phyloP scores from a whole-genome alignment of 2,329 filamentous ascomycete genomes.

The Epichloe sp. region DNA sequence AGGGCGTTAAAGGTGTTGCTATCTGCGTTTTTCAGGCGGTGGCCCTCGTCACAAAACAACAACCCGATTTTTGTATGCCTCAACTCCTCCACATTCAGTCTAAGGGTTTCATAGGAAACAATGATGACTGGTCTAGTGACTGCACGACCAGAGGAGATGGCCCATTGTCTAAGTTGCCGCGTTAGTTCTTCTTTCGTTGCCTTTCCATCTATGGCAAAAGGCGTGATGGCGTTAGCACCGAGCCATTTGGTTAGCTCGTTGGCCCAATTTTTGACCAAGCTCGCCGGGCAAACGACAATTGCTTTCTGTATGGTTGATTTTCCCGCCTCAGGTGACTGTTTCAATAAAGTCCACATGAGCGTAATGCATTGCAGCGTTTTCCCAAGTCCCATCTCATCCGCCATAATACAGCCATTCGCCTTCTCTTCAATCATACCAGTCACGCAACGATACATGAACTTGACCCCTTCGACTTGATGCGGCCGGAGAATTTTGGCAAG shows the following conservation, averaged over 20 bases:
- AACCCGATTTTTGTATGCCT: conserved; percentile 83
- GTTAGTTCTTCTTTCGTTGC: conserved; percentile 88
- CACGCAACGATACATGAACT: conserved; percentile 89
- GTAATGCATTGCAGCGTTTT: conserved; percentile 97
- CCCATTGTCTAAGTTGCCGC: conserved; percentile 86
- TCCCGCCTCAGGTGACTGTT: conserved; percentile 91
- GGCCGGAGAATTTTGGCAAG: conserved; percentile 83
- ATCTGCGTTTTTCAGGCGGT: conserved; percentile 92
- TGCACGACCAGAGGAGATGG: conserved; percentile 76
- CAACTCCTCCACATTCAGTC: conserved; percentile 80
- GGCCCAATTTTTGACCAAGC: conserved; percentile 94
- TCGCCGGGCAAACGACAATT: conserved; percentile 92
- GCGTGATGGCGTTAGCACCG: conserved; percentile 76
- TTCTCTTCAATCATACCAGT: conserved; percentile 92
- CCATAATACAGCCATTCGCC: conserved; percentile 97
- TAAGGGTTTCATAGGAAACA: conserved; percentile 91
- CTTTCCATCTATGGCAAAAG: conserved; percentile 95
- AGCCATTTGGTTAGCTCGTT: conserved; percentile 97
- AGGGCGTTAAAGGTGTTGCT: conserved; percentile 89
- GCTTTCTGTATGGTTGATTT: conserved; percentile 91
- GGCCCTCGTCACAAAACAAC: conserved; percentile 90
- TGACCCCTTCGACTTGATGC: conserved; percentile 96
- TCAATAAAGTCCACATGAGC: conserved; percentile 90
- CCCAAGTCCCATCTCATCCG: conserved; percentile 95
- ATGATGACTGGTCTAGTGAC: conserved; percentile 90